These are phyloP conservation scores for Rhodotorula sp. DNA, from an alignment of 1,284 basidiomycete genomes.

Conservation along the genomic window DNA sequence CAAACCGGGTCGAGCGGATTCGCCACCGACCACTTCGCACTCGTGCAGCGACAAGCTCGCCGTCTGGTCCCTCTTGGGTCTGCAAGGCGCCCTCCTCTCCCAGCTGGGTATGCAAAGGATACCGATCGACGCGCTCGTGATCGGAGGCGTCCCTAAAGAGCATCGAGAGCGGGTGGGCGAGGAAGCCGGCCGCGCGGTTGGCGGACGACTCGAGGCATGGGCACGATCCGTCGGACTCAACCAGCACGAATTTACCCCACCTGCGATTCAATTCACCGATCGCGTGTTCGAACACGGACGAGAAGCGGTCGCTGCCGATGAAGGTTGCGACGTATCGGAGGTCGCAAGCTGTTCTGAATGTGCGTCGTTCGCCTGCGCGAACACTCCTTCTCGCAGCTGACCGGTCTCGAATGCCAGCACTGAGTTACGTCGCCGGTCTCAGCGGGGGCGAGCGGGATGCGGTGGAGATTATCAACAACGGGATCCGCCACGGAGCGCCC, in stretches of 20 bases:
- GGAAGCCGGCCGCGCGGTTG: constrained; percentile 59
- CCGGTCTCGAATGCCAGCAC: constrained; percentile 4
- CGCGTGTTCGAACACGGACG: constrained; percentile 63
- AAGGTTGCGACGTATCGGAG: constrained; percentile 24
- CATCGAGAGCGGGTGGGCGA: constrained; percentile 10
- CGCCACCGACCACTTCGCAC: constrained; percentile 73
- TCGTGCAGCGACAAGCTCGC: constrained; percentile 91
- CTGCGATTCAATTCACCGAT: constrained; percentile 61
- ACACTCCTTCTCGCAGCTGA: neutral
- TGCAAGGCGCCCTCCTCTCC: constrained; percentile 76
- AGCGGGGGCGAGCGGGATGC: constrained; percentile 52
- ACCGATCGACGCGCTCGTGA: constrained; percentile 63
- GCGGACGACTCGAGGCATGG: constrained; percentile 41
- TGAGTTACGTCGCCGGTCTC: constrained; percentile 50
- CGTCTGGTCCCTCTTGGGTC: constrained; percentile 71
- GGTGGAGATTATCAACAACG: constrained; percentile 71
- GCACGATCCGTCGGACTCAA: constrained; percentile 2
- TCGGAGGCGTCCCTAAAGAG: constrained; percentile 56
- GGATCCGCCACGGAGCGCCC: constrained; percentile 69
- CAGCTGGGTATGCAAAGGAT: constrained; percentile 60
- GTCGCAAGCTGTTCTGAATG: constrained; percentile 40
- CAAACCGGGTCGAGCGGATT: constrained; percentile 79
- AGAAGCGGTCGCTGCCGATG: constrained; percentile 5
- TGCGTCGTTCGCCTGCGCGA: constrained; percentile 10
- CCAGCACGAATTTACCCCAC: constrained; percentile 41